Percentiles rank a stretch among this genome's conserved stretches.
Evolutionary conservation across 768 basidiomycete genomes (phyloP).

Genomic region (Naematelia encephala): DNA sequence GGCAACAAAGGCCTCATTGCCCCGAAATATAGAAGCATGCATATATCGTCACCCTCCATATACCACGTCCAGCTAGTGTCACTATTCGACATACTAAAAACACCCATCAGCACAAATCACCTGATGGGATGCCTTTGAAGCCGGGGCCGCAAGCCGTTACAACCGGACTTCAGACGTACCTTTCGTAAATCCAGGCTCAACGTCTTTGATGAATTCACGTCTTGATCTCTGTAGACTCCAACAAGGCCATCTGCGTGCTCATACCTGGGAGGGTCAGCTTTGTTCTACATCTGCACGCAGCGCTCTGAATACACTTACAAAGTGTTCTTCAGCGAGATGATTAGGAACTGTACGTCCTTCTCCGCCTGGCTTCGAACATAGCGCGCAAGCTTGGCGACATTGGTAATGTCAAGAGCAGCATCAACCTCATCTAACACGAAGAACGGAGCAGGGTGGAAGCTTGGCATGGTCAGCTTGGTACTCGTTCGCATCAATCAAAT

Average conservation of each 20-base stretch:
- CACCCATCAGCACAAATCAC: not conserved
- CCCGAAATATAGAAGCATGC: not conserved
- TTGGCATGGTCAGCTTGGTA: no score
- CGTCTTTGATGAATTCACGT: slow-evolving; percentile 84
- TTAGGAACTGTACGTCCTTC: slow-evolving; percentile 86
- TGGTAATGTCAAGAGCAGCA: slow-evolving; percentile 97
- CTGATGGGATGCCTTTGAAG: no score
- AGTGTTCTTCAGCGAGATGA: slow-evolving; percentile 93
- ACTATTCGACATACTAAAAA: slow-evolving; percentile 8
- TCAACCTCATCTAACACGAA: slow-evolving; percentile 29
- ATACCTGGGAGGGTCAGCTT: slow-evolving; percentile 53
- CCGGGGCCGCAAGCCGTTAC: no score
- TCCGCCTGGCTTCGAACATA: slow-evolving; percentile 86
- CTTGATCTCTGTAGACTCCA: slow-evolving; percentile 91
- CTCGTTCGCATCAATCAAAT: no score
- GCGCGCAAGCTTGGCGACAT: slow-evolving; percentile 90
- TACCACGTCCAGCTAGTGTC: not conserved
- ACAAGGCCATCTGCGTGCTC: slow-evolving; percentile 86
- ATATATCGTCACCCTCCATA: not conserved
- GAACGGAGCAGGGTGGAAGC: slow-evolving; percentile 13
- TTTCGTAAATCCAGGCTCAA: slow-evolving; percentile 77
- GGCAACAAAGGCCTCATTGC: not conserved
- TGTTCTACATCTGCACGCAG: not conserved
- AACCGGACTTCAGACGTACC: not conserved
- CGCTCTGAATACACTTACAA: slow-evolving; percentile 50